phyloP scores from a whole-genome alignment of 208 protist genomes.

The Trypanosoma boissoni region DNA sequence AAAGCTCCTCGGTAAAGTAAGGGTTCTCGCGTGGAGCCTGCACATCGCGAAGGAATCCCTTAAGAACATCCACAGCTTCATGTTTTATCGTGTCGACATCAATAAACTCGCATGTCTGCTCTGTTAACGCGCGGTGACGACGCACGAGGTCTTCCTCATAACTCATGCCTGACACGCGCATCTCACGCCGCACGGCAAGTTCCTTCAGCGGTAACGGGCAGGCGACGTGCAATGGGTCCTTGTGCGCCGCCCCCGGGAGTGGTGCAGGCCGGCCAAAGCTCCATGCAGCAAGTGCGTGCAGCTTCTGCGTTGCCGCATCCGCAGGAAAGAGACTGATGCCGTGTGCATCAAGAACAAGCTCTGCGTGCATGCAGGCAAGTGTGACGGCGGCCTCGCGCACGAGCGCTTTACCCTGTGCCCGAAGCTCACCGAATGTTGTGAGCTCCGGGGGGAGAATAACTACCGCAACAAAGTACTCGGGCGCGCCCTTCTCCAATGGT shows the following conservation, averaged over 20 bases:
- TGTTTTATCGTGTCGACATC: conserved; percentile 52
- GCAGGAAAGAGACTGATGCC: conserved; percentile 54
- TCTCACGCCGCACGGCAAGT: conserved; percentile 23
- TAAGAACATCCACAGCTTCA: conserved; percentile 41
- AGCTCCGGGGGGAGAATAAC: conserved; percentile 28
- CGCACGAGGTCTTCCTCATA: conserved; percentile 70
- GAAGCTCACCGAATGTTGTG: conserved; percentile 28
- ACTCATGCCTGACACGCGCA: conserved; percentile 19
- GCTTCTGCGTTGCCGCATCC: conserved; percentile 53
- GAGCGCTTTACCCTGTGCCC: conserved; percentile 69
- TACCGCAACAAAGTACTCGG: conserved; percentile 22
- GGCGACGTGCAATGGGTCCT: conserved; percentile 40
- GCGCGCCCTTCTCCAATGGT: conserved; percentile 20
- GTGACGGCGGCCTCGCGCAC: conserved; percentile 42
- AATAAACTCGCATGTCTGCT: conserved; percentile 54
- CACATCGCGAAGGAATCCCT: conserved; percentile 34
- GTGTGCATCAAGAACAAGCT: conserved; percentile 78
- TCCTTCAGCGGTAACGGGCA: conserved; percentile 66
- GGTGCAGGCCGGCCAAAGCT: conserved; percentile 72
- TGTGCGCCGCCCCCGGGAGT: conserved; percentile 37
- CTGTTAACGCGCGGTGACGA: conserved; percentile 49
- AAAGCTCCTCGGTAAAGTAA: conserved; percentile 59
- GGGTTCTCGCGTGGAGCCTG: conserved; percentile 43
- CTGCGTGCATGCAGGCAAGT: conserved; percentile 87
- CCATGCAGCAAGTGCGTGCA: conserved; percentile 75